Conservation (phyloP, 306 rosid species). For the Potentilla sterilis region DNA sequence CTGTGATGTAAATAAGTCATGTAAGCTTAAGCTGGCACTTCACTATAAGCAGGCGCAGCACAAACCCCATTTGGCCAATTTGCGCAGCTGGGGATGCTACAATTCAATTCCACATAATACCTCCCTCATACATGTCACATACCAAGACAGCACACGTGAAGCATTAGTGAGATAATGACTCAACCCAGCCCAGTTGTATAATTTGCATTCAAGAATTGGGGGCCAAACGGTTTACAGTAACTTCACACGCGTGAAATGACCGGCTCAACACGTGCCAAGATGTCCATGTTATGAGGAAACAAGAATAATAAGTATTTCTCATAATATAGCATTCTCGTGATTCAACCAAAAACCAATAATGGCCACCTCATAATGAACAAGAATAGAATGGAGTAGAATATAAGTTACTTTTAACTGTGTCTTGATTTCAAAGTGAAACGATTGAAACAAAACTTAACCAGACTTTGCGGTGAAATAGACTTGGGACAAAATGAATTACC, state of each 20-base stretch:
- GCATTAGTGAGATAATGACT: slow-evolving; percentile 2
- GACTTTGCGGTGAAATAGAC: not conserved
- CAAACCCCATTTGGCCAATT: not conserved
- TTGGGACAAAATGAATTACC: slow-evolving; percentile 5
- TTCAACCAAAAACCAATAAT: slow-evolving; percentile 3
- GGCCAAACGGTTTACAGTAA: not conserved
- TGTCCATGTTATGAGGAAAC: not conserved
- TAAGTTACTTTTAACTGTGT: not conserved
- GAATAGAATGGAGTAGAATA: not conserved
- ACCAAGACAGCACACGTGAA: slow-evolving; percentile 12
- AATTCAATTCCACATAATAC: not conserved
- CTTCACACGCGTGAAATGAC: not conserved
- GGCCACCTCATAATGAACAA: slow-evolving; percentile 12
- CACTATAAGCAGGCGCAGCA: not conserved
- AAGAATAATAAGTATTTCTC: not conserved
- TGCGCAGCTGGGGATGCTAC: not conserved
- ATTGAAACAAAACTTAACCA: not conserved
- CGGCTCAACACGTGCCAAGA: not conserved
- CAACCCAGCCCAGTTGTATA: not conserved
- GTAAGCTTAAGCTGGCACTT: not conserved
- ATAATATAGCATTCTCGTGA: slow-evolving; percentile 1
- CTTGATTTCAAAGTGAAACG: not conserved
- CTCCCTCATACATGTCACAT: not conserved
- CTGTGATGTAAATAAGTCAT: not conserved
- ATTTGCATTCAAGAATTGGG: not conserved